These are phyloP conservation scores for Massariosphaeria phaeospora DNA, from an alignment of 495 filamentous ascomycete genomes.

Conservation along the genomic window DNA sequence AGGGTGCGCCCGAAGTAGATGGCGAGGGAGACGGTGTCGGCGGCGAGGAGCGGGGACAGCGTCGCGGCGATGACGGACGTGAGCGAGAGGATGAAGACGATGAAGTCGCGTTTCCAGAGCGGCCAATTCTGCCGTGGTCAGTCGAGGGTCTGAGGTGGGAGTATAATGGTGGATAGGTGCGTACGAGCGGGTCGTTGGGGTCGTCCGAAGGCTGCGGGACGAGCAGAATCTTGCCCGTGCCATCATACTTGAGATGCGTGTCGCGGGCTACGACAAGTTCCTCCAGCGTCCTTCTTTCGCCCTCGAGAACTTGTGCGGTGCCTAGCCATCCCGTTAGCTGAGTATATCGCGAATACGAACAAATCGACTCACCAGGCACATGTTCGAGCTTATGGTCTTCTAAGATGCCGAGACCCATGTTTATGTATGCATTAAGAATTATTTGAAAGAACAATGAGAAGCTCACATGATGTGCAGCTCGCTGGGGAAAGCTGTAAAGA, in stretches of 20 bases:
- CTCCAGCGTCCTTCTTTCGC: slow-evolving; percentile 8
- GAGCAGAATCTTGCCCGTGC: slow-evolving; percentile 39
- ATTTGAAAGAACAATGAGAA: not conserved
- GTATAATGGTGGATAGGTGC: no score
- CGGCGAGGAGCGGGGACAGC: slow-evolving; percentile 78
- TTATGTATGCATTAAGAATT: not conserved
- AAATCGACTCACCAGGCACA: slow-evolving; percentile 84
- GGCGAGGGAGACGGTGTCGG: slow-evolving; percentile 71
- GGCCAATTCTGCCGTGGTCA: slow-evolving; percentile 69
- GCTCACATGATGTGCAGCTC: not conserved
- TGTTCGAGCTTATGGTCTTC: slow-evolving; percentile 58
- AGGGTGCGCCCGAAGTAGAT: slow-evolving; percentile 57
- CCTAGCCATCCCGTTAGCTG: slow-evolving; percentile 11
- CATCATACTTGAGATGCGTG: slow-evolving; percentile 36
- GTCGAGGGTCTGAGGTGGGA: no score
- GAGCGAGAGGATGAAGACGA: slow-evolving; percentile 70
- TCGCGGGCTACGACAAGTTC: slow-evolving; percentile 26
- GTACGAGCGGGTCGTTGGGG: slow-evolving; percentile 51
- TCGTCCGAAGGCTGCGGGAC: slow-evolving; percentile 42
- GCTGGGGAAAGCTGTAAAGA: not conserved
- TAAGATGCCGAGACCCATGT: slow-evolving; percentile 80
- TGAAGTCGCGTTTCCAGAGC: slow-evolving; percentile 76
- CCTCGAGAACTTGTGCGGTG: slow-evolving; percentile 29
- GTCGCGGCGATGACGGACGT: slow-evolving; percentile 75
- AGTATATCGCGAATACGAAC: not conserved